Base-by-base conservation (phyloP, 345 rosid species). In the Murraya paniculata region DNA sequence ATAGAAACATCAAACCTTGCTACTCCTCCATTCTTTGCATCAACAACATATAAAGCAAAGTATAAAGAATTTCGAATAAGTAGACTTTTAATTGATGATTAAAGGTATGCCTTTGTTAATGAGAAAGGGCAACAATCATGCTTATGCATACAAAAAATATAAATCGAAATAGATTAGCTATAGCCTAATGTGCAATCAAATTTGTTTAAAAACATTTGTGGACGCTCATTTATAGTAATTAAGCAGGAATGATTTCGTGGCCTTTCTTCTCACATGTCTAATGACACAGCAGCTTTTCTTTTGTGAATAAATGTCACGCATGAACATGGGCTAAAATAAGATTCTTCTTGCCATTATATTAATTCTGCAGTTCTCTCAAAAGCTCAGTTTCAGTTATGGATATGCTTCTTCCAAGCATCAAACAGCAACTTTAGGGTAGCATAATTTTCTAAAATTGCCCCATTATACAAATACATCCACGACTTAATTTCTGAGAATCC, bases 181-280 rank as follows among this genome's bases (percentile, higher is more conserved):
- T 60, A 60, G 71, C 78, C 22, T n/a, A 65, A 58, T 14, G 83
- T 72, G 73, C 85, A 64, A 30, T 72, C 24, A 6, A 30, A 67
- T 18, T 69, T 68, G 48, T 16, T 28, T 73, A 45, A 45, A 45
- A 45, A 35, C 76, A 65, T 64, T 74, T 66, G 80, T 83, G 84
- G 84, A 81, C 50, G 13, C 3, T 45, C 50, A 45, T 45, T 18
- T 13, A 45, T 81, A 78, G 59, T 27, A 24, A 25, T 50, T 5
- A 8, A 53, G 57, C 71, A 73, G 66, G 65, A 73, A 80, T 82
- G 76, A 80, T 78, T 78, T 18, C 60, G 61, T 75, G 82, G 61
- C 36, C 62, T 65, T 80, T 84, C 67, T 70, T 68, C 77, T 73
- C 81, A 64, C 36, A 75, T 83, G 78, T 83, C 86, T 79, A 82